Evolutionary conservation across 2,329 filamentous ascomycete species (phyloP).

Genomic region (Didymella keratinophila): DNA sequence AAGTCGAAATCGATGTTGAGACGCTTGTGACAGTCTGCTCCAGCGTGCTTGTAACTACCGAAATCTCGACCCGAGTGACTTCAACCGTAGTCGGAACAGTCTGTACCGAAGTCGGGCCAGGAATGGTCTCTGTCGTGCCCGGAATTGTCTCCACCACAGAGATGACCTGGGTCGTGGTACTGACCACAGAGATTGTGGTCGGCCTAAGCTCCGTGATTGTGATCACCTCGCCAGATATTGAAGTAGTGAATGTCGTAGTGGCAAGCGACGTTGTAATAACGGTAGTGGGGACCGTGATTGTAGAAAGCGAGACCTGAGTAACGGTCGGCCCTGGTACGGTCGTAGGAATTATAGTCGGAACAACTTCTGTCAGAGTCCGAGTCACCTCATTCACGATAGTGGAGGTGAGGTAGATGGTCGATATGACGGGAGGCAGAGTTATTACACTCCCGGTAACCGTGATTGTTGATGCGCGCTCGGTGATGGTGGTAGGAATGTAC

Average conservation of each 20-base stretch:
- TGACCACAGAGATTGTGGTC: neutral
- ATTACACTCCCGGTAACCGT: slow-evolving; percentile 7
- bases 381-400: neutral
- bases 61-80: slow-evolving; percentile 14
- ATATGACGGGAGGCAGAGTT: slow-evolving; percentile 4
- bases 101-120: neutral
- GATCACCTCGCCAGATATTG: neutral
- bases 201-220: neutral
- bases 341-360: neutral
- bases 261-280: neutral
- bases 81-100: slow-evolving; percentile 3
- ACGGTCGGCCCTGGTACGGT: neutral
- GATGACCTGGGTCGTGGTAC: slow-evolving; percentile 1
- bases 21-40: slow-evolving; percentile 4
- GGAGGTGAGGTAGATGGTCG: slow-evolving; percentile 7
- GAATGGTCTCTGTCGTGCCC: slow-evolving; percentile 12
- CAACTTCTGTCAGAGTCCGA: neutral
- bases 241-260: slow-evolving; percentile 2
- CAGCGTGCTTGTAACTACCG: slow-evolving; percentile 15
- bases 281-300: neutral
- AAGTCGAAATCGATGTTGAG: slow-evolving; percentile 7
- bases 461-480: slow-evolving; percentile 7
- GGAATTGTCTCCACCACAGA: slow-evolving; percentile 3
- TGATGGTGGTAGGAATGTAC: slow-evolving; percentile 3
- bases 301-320: neutral